phyloP scores from a whole-genome alignment of 331 rosid species.

The Quercus tomentella region DNA sequence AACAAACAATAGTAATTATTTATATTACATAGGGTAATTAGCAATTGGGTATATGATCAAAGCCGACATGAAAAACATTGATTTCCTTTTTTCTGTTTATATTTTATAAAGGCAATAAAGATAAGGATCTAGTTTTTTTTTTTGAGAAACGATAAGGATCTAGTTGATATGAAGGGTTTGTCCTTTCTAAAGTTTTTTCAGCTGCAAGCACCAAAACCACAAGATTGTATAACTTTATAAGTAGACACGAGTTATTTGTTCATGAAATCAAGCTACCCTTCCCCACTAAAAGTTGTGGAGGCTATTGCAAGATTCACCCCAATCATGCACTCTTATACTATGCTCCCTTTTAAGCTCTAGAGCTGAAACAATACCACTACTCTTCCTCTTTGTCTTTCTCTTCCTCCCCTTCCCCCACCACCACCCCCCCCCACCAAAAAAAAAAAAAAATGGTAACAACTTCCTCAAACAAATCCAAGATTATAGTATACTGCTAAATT shows the following conservation, averaged over 20 bases:
- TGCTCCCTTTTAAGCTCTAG: neutral
- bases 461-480: neutral
- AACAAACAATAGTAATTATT: too few relatives aligned
- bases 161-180: neutral
- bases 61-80: too few relatives aligned
- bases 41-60: too few relatives aligned
- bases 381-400: neutral
- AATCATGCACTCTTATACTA: constrained; percentile 18
- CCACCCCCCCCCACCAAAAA: neutral
- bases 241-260: neutral
- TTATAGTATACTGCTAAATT: neutral
- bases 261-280: constrained; percentile 4
- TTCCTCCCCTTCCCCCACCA: neutral
- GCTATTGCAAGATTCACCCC: constrained; percentile 3
- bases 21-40: too few relatives aligned
- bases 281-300: constrained; percentile 33
- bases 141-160: too few relatives aligned
- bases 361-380: constrained; percentile 2
- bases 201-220: constrained; percentile 28
- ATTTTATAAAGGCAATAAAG: neutral
- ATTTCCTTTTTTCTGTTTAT: neutral
- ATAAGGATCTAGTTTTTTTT: too few relatives aligned
- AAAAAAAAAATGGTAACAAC: constrained; percentile 7
- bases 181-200: constrained; percentile 19
- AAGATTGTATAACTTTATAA: constrained; percentile 20